Percentiles rank a stretch among this genome's conserved stretches.
These are phyloP conservation scores for Fraxinus latifolia DNA, from an alignment of 305 asterid genomes.

Conservation along the genomic window DNA sequence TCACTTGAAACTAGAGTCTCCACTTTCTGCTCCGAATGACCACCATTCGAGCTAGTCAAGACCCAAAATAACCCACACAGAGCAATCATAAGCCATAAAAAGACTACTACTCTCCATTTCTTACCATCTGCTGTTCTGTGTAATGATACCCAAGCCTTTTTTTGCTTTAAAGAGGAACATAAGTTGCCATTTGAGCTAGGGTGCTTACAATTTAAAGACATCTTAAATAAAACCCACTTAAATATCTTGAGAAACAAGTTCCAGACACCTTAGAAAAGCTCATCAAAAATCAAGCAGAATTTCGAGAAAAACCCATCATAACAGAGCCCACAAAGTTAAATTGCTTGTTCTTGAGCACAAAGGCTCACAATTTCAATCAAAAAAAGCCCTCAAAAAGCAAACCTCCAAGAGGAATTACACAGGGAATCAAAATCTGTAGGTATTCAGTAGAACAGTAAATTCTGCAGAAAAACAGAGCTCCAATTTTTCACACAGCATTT, in stretches of 20 bases:
- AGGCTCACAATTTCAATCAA: neutral
- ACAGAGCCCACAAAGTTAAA: slow-evolving; percentile 2
- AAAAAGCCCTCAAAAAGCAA: slow-evolving; percentile 2
- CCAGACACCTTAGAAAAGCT: slow-evolving; percentile 29
- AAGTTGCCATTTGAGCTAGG: slow-evolving; percentile 36
- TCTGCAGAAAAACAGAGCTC: slow-evolving; percentile 32
- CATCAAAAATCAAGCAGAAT: slow-evolving; percentile 27
- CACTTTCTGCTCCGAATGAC: slow-evolving; percentile 29
- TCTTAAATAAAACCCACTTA: slow-evolving; percentile 44
- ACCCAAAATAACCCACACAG: slow-evolving; percentile 36
- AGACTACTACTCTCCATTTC: slow-evolving; percentile 37
- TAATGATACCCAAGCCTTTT: slow-evolving; percentile 34
- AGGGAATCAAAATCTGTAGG: slow-evolving; percentile 11
- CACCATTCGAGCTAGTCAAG: slow-evolving; percentile 24
- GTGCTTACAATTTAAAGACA: slow-evolving; percentile 47
- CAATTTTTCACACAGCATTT: slow-evolving; percentile 26
- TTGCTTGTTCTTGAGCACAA: slow-evolving; percentile 11
- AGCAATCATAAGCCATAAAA: slow-evolving; percentile 38
- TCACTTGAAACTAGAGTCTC: slow-evolving; percentile 29
- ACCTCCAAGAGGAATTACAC: neutral
- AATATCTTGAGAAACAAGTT: slow-evolving; percentile 33
- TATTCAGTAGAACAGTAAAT: slow-evolving; percentile 26
- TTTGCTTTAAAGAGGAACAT: slow-evolving; percentile 34
- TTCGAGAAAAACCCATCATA: slow-evolving; percentile 16
- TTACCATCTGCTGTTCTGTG: slow-evolving; percentile 31